Percentiles rank a stretch among this genome's conserved stretches.
phyloP scores from a whole-genome alignment of 2,329 filamentous ascomycete species.

The Stagonosporopsis rhizophila region DNA sequence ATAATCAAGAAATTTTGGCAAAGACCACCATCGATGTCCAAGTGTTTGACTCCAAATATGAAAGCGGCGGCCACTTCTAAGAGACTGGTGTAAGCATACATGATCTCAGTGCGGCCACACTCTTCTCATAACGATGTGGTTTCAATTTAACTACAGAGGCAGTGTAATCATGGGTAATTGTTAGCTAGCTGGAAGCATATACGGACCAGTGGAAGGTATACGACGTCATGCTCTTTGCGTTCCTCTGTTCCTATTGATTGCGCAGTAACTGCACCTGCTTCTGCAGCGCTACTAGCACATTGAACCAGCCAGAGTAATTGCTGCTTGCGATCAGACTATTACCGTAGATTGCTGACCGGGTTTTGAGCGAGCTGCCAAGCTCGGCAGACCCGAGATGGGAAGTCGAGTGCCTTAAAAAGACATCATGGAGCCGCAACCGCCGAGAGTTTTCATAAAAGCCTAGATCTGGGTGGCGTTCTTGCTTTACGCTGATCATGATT shows the following conservation, averaged over 20 bases:
- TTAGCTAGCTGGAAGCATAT: not conserved
- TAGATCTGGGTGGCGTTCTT: too few species aligned
- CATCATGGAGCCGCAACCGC: too few species aligned
- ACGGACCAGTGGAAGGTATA: not conserved
- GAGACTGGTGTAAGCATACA: not conserved
- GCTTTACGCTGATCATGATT: too few species aligned
- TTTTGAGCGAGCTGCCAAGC: too few species aligned
- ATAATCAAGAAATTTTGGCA: not conserved
- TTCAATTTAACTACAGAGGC: not conserved
- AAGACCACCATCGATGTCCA: not conserved
- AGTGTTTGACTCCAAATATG: not conserved
- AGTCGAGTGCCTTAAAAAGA: too few species aligned
- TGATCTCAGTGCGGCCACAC: not conserved
- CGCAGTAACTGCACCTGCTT: not conserved
- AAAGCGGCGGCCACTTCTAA: not conserved
- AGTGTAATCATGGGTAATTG: not conserved
- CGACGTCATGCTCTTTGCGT: not conserved
- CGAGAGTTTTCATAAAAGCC: too few species aligned
- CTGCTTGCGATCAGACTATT: not conserved
- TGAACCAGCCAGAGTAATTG: not conserved
- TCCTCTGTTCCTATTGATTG: not conserved
- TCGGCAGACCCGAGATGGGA: not conserved
- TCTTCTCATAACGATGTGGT: not conserved
- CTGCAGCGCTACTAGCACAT: not conserved
- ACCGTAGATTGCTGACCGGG: slow-evolving; percentile 6